Evolutionary conservation across 2,329 filamentous ascomycete species (phyloP), one percentile per base, ranked within the genome.

Genomic region (Claviceps digitariae): DNA sequence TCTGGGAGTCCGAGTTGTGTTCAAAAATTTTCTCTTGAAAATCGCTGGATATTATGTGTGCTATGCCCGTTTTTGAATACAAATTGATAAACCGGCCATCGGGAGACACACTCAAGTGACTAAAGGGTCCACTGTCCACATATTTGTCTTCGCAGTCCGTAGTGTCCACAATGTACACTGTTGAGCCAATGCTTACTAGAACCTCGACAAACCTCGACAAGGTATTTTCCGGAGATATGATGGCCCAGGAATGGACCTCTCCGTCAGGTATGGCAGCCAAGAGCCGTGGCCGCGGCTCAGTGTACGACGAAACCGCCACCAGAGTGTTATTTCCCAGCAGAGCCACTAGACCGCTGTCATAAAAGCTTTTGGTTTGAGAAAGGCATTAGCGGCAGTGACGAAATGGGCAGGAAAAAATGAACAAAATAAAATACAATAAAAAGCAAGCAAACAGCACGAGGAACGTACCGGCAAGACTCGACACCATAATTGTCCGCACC

Each of bases 171-270:
- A 93, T 83, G 60, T 89, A 87, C 41, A 98, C 81, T 0, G 91
- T 96, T 64, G 86, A 78, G 2, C 80, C 83, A 40, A 97, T 86
- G 51, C 90, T 93, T 40, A 97, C 72, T 3, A 98, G 75, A 2
- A 93, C 90, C 68, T 98, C 93, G 1, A 98, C 91, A 0, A 90
- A 95, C 25, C 90, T 81, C 5, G 91, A 96, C 21, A 96, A 79
- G 0, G 91, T 95, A 64, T 91, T 86, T 20, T 84, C 83, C 1
- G 93, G 93, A 1, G 93, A 83, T 25, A 97, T 86, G 53, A 98
- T 76, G 49, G 85, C 82, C 93, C 93, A 98, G 0, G 90, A 87
- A 58, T 90, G 81, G 8, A 98, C 83, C 36, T 85, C 76, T 3
- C 88, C 89, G 54, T 86, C 81, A 0, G 90, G 89, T 4, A 85